Base-by-base conservation (phyloP, 2,329 filamentous ascomycete species). In the Chrysoporthe cubensis region DNA sequence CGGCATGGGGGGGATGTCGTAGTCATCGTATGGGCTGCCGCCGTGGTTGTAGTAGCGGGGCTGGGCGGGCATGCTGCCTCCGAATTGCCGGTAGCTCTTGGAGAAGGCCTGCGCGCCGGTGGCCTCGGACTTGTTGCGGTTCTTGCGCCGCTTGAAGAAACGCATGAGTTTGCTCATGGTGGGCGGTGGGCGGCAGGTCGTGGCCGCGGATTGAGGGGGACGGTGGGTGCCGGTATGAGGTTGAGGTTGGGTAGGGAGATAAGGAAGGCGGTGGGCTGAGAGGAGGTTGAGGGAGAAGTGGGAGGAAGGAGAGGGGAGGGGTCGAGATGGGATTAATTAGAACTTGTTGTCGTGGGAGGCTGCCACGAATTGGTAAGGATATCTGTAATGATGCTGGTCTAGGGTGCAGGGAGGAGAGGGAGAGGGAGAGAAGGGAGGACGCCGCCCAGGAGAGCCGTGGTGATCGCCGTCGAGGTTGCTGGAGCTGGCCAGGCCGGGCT, bases 141-240 rank as follows among this genome's bases (percentile, higher is more conserved):
- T 78, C 70, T 79, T 76, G 66, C 75, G 75, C 69, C 73, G 74
- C 68, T 70, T 74, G 73, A 79, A 78, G 67, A 79, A 74, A 67
- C 58, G 58, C 66, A 68, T 70, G 50, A 69, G 68, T 58, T 42
- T 42, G 37, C 21, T 59, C 44, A 62, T 62, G 34, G 54, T 60
- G 11, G 37, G 60, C 34, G n/a, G 48, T 48, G 34, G 34, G 52
- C 56, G n/a, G 52, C 21, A n/a, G n/a, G 2, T n/a, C 13, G 21
- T 18, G n/a, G 56, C 3, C 26, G 13, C 18, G 37, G 8, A 26
- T 4, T 4, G 13, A 40, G 34, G 42, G 32, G 43, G 42, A 11
- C 9, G 16, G 13, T 57, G 13, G 37, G 44, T 54, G 62, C 14
- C 16, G 34, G 26, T 57, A 42, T 32, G 66, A 14, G 37, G 46